Base-by-base conservation (phyloP, 2,329 filamentous ascomycete genomes). In the Mariannaea elegans region DNA sequence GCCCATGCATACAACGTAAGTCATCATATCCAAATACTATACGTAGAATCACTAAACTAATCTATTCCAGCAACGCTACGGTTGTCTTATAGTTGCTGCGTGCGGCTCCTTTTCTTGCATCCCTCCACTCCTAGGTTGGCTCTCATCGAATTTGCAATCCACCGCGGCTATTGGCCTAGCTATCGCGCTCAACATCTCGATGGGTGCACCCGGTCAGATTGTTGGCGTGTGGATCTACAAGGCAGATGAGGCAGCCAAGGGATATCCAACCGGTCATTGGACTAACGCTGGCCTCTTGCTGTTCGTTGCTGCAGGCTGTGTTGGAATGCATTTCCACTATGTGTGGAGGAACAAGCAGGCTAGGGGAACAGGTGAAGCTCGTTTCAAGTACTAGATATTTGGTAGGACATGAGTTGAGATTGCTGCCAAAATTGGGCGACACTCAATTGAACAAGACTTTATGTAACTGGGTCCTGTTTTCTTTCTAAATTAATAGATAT, bases 171-270 rank as follows among this genome's bases (percentile, higher is more conserved):
- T 85, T 1, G 88, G 88, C 0, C 77, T 91, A 10, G 88, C 88
- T 0, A 88, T 90, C 44, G 88, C 88, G 0, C 72, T 91, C 53
- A 90, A 91, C 64, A 83, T 90, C 18, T 86, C 84, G 0, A 82
- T 89, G 50, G 80, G 80, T 39, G 88, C 87, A 0, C 87, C 87
- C 0, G 89, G 89, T 0, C 88, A 91, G 71, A 91, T 91, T 36
- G 83, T 86, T 0, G 88, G 87, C 0, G 87, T 90, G 1, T 91
- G 88, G 88, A 90, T 91, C 55, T 91, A 91, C 74, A 89, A 88
- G 67, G 79, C 83, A 1, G 75, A 84, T 4, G 87, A 91, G 72
- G 83, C 81, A 7, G 70, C 75, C 13, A 76, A 66, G 10, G 88
- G 89, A 0, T 91, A 90, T 71, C 87, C 87, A 0, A 90, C 88